Percentiles rank a stretch among this genome's conserved stretches.
These are phyloP conservation scores for Morella rubra DNA, from an alignment of 306 rosid genomes.

Conservation along the genomic window DNA sequence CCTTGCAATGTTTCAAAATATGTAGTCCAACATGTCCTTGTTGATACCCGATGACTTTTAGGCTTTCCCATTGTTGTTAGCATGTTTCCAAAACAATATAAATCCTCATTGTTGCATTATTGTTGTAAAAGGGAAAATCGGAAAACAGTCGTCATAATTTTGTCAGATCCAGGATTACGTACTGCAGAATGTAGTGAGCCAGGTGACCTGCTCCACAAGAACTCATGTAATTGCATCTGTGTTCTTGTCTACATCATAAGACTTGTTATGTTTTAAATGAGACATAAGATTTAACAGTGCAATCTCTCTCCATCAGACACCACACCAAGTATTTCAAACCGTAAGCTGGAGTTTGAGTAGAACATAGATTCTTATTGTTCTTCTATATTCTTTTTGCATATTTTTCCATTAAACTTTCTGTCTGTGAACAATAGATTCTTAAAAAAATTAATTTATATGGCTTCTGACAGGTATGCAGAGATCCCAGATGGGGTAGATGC, in stretches of 20 bases:
- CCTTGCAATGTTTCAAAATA: not conserved
- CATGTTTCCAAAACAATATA: not conserved
- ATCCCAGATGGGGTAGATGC: constrained; percentile 96
- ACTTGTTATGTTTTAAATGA: not conserved
- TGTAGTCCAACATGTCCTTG: not conserved
- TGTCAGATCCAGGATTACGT: not conserved
- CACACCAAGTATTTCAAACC: not conserved
- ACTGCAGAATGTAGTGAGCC: not conserved
- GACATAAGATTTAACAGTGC: not conserved
- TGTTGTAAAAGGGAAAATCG: not conserved
- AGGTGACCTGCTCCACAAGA: not conserved
- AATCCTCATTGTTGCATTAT: not conserved
- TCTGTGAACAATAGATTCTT: not conserved
- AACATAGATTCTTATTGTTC: not conserved
- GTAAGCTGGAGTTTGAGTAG: not conserved
- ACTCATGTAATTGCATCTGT: no score
- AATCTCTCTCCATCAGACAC: not conserved
- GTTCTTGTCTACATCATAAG: no score
- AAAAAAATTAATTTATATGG: constrained; percentile 23
- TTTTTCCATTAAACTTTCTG: not conserved
- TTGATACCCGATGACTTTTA: constrained; percentile 1
- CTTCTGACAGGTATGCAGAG: constrained; percentile 66
- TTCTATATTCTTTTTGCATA: not conserved
- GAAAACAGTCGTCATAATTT: not conserved
- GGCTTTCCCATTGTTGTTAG: not conserved